These are phyloP conservation scores for Fusarium phyllophilum DNA, from an alignment of 2,329 filamentous ascomycete species.

Conservation along the genomic window DNA sequence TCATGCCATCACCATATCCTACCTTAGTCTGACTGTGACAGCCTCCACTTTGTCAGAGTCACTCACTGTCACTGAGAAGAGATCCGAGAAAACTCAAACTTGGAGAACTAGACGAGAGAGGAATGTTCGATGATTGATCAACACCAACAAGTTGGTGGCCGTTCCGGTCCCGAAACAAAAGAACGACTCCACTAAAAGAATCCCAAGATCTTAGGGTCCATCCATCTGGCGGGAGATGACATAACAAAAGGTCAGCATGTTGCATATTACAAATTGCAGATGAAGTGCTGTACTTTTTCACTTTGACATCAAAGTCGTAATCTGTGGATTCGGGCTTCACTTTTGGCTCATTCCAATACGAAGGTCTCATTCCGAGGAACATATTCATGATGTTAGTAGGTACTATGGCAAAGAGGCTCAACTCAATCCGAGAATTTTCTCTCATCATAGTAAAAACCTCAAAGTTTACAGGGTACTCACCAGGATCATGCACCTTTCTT, in stretches of 20 bases:
- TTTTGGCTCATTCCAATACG: background rate
- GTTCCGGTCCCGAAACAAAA: constrained; percentile 13
- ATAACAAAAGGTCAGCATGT: constrained; percentile 14
- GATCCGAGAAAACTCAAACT: background rate
- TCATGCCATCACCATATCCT: background rate
- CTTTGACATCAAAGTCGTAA: background rate
- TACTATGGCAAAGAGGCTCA: background rate
- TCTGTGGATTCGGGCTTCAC: background rate
- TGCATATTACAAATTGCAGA: background rate
- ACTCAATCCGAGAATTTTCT: background rate
- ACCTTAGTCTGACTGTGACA: background rate
- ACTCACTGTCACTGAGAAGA: background rate
- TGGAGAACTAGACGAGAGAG: background rate
- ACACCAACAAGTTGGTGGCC: constrained; percentile 1
- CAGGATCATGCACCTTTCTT: constrained; percentile 14
- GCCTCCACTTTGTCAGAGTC: background rate
- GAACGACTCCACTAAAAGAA: background rate
- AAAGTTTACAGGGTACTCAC: constrained; percentile 6
- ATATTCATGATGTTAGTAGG: background rate
- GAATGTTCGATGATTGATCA: background rate
- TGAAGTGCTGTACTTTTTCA: background rate
- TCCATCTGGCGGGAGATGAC: constrained; percentile 28
- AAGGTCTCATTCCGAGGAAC: background rate
- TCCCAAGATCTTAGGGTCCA: constrained; percentile 20
- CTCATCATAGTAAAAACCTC: background rate